Percentiles rank a stretch among this genome's conserved stretches.
Evolutionary conservation across 805 yeast genomes (phyloP).

Genomic region (Kuraishia borneana): DNA sequence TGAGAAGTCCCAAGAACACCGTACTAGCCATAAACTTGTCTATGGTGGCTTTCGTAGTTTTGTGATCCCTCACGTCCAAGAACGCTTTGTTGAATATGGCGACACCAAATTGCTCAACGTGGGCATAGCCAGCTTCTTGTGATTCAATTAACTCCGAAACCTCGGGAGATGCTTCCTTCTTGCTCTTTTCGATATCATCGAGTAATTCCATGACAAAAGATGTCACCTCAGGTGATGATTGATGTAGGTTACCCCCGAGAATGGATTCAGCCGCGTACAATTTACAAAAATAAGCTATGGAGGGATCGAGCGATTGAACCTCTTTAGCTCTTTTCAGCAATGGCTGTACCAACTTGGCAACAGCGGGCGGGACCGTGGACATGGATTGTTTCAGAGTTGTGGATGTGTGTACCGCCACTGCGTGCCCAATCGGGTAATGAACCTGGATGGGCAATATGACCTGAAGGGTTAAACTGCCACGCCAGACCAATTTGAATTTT

Average conservation of each 20-base stretch:
- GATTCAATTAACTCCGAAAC: conserved; percentile 43
- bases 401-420: too few species aligned
- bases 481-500: neutral
- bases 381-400: too few species aligned
- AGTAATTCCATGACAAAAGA: conserved; percentile 47
- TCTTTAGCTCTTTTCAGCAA: conserved; percentile 48
- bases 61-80: conserved; percentile 31
- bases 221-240: conserved; percentile 42
- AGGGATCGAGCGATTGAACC: conserved; percentile 44
- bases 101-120: conserved; percentile 46
- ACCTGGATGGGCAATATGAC: too few species aligned
- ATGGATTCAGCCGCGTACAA: conserved; percentile 68
- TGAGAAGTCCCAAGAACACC: conserved; percentile 38
- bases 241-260: conserved; percentile 48
- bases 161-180: conserved; percentile 24
- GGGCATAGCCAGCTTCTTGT: conserved; percentile 43
- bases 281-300: conserved; percentile 61
- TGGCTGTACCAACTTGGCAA: conserved; percentile 28
- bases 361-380: conserved; percentile 22
- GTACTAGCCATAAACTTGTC: conserved; percentile 41
- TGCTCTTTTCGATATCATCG: conserved; percentile 58
- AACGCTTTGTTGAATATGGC: conserved; percentile 45
- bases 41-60: conserved; percentile 33
- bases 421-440: too few species aligned
- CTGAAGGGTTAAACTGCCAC: too few species aligned